Evolutionary conservation across 352 stramenopile species (phyloP), one percentile per base, ranked within the genome.

Genomic region (Globisporangium polare): DNA sequence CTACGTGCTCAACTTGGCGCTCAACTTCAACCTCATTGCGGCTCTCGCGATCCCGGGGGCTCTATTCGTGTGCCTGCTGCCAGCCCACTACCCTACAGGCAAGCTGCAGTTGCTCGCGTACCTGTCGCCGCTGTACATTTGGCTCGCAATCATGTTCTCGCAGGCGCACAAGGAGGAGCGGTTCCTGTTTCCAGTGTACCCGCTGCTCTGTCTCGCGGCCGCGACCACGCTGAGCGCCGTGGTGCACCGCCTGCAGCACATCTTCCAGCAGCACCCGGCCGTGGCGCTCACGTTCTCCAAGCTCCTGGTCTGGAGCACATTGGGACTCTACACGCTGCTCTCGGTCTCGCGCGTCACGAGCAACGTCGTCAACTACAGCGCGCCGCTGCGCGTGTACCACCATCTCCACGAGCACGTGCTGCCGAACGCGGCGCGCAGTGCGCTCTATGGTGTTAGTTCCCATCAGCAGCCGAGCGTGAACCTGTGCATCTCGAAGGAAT

Each of bases 121-220:
- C 42, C 60, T 92, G 45, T 80, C 71, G 9, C 82, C 83, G 12
- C 69, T 92, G 70, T 93, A 96, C 56, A 50, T 98, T 22, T 99
- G 96, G 96, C 63, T 99, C 47, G 67, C 41, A 5, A 88, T 99
- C 42, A 97, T 99, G 68, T 88, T 96, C 42, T 63, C 83, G n/a
- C 84, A 98, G 67, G 83, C 96, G 24, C 97, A 99, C 83, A 99
- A 99, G 70, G 97, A 99, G 67, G 97, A 99, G 78, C 84, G 97
- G 5, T 99, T 99, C 69, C 66, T 99, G 18, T 99, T 96, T 63
- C 95, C 96, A 0, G 78, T 98, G 7, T 99, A 99, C 68, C 93
- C 96, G 15, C 75, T 98, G 1, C 68, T 98, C 5, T 94, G 82
- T 61, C 67, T 97, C 22, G 71, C 74, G 29, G 90, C 88, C 37